phyloP scores from a whole-genome alignment of 805 yeast species.

The Wickerhamiella azyma region DNA sequence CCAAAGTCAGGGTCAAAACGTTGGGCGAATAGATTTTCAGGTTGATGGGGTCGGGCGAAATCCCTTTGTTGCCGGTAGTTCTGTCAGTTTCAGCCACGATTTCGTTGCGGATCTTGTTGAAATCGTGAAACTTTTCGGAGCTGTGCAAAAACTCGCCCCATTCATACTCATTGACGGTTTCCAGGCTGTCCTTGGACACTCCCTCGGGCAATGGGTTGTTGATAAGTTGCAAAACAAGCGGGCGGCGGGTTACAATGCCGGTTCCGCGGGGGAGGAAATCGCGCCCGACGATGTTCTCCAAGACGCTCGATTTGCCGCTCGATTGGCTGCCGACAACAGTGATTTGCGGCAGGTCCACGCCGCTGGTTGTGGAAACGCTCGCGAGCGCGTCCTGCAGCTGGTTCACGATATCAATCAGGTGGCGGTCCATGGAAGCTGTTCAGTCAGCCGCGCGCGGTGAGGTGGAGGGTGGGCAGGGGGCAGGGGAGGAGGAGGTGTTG shows the following conservation, averaged over 20 bases:
- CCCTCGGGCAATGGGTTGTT: constrained; percentile 14
- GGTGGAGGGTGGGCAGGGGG: background rate
- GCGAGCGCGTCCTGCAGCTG: constrained; percentile 83
- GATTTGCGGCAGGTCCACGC: constrained; percentile 75
- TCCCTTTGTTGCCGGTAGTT: constrained; percentile 68
- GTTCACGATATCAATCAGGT: constrained; percentile 71
- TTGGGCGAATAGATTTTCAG: constrained; percentile 88
- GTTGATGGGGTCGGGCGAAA: constrained; percentile 84
- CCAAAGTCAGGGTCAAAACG: constrained; percentile 85
- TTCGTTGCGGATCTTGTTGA: constrained; percentile 78
- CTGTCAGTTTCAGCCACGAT: constrained; percentile 84
- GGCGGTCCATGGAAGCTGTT: constrained; percentile 54
- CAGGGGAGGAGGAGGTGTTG: no score
- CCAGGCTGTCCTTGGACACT: constrained; percentile 11
- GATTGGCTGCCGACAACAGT: constrained; percentile 89
- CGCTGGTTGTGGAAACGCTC: constrained; percentile 68
- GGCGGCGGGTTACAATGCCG: constrained; percentile 85
- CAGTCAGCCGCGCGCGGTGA: no score
- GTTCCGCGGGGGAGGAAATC: constrained; percentile 84
- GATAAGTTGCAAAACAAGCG: constrained; percentile 56
- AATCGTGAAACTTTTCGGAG: constrained; percentile 78
- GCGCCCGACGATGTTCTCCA: constrained; percentile 82
- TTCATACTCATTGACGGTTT: constrained; percentile 34
- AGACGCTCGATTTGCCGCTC: constrained; percentile 76
- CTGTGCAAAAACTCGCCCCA: constrained; percentile 97